Evolutionary conservation across 306 rosid genomes (phyloP), one percentile per base, ranked within the genome.

Genomic region (Lithocarpus polystachyus): DNA sequence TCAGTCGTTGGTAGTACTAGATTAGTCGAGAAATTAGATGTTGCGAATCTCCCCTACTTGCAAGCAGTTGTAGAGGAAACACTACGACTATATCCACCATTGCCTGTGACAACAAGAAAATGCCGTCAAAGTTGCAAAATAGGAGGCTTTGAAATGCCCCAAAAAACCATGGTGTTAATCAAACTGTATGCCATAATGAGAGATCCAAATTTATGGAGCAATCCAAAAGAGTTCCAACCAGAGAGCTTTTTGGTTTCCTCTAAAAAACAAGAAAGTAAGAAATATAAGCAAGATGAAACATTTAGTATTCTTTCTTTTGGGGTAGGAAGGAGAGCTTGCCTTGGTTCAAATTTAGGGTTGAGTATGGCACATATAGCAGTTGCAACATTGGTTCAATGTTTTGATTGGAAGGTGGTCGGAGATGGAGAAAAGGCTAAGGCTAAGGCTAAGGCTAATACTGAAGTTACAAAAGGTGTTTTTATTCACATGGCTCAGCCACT

Each of bases 381-480:
- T 73, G 89, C 87, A 48, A 76, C 84, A 23, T 55, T 87, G 89
- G 85, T 89, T 73, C 91, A 87, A 57, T 89, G 91, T 74, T 89
- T 89, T 75, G 89, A 89, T 81, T 89, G 89, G 89, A 80, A 85
- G 54, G 71, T 79, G 67, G 85, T 80, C 52, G 61, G 67, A 82
- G 86, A 86, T 79, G 86, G 84, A 29, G 84, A 51, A 12, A 75
- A 35, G 6, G 43, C 5, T 4, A 6, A 5, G n/a, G n/a, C n/a
- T n/a, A n/a, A n/a, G 5, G 6, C 28, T 37, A 78, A 59, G 76
- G 84, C 87, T 2, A 73, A 82, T 65, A 85, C 2, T 28, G 29
- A 84, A 53, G 76, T 85, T 79, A 85, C 84, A 19, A 76, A 86
- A 53, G 77, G 88, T 55, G 73, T 85, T 72, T 82, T 87, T 70